Evolutionary conservation across 2,329 filamentous ascomycete species (phyloP), one percentile per base, ranked within the genome.

Genomic region (Aureobasidium sp.): DNA sequence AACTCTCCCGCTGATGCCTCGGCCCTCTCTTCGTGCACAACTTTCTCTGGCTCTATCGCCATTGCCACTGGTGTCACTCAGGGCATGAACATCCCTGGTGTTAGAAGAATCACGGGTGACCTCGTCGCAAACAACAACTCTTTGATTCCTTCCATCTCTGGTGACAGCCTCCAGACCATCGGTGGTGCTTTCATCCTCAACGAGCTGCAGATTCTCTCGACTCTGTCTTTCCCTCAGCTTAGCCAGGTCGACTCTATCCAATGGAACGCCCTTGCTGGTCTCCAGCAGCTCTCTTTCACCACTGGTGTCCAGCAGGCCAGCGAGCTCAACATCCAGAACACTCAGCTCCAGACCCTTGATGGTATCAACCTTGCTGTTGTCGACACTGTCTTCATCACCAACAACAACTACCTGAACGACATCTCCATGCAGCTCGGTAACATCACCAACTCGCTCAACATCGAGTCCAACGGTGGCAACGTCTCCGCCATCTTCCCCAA

Each of bases 301-400:
- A 72, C 82, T 79, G 73, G 83, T 77, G 81, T 97, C 70, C 85
- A 82, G 69, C 79, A 85, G 74, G 89, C 89, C 64, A 78, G 78
- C 66, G 82, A 78, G 66, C 83, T 99, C 69, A 77, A 79, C 68
- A 92, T 99, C 74, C 84, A 86, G 77, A 94, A 99, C 81, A 99
- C 94, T 56, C 86, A 87, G 76, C 84, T 99, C 69, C 83, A 80
- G 74, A 85, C 83, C 67, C 84, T 99, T 64, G 81, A 87, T 67
- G 92, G 91, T 72, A 89, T 99, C 74, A 88, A 91, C 74, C 82
- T 97, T 66, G 77, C 84, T 66, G 82, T 82, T n/a, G 87, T 91
- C 61, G 82, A 84, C 63, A 81, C 79, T 67, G 84, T 99, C 74
- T 81, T 89, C 75, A 88, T 99, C 77, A 88, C 90, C 83, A 96